Evolutionary conservation across 441 rosid genomes (phyloP).

Genomic region (Eutrema salsugineum): DNA sequence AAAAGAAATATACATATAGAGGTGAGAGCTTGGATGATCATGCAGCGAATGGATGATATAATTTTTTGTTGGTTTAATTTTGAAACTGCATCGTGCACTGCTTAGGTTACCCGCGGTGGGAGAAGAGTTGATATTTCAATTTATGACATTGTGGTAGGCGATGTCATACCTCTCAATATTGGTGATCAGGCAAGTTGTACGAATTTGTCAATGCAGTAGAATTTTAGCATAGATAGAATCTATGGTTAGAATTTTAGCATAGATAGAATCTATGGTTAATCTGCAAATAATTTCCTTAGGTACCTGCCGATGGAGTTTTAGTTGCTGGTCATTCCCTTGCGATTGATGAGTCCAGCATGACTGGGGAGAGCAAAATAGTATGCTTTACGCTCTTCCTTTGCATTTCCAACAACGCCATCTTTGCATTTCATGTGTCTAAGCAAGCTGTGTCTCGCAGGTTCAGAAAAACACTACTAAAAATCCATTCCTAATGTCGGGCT

Average conservation of each 20-base stretch:
- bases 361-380: constrained; percentile 98
- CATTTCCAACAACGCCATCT: neutral
- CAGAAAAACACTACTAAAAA: constrained; percentile 55
- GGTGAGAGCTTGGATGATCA: constrained; percentile 42
- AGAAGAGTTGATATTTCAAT: constrained; percentile 91
- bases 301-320: constrained; percentile 95
- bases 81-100: constrained; percentile 9
- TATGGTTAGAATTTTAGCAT: neutral
- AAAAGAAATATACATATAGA: constrained; percentile 91
- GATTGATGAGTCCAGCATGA: constrained; percentile 98
- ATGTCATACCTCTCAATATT: constrained; percentile 83
- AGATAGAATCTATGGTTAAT: neutral
- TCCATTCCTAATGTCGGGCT: constrained; percentile 97
- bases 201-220: neutral
- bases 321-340: constrained; percentile 80
- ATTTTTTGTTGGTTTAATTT: constrained; percentile 17
- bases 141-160: constrained; percentile 93
- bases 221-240: neutral
- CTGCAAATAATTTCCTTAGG: constrained; percentile 41
- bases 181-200: constrained; percentile 78
- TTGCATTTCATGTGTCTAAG: constrained; percentile 7
- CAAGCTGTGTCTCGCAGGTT: constrained; percentile 44
- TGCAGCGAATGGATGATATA: neutral
- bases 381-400: constrained; percentile 9
- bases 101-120: constrained; percentile 87